Evolutionary conservation across 1,284 basidiomycete species (phyloP).

Genomic region (Melampsora occidentalis): DNA sequence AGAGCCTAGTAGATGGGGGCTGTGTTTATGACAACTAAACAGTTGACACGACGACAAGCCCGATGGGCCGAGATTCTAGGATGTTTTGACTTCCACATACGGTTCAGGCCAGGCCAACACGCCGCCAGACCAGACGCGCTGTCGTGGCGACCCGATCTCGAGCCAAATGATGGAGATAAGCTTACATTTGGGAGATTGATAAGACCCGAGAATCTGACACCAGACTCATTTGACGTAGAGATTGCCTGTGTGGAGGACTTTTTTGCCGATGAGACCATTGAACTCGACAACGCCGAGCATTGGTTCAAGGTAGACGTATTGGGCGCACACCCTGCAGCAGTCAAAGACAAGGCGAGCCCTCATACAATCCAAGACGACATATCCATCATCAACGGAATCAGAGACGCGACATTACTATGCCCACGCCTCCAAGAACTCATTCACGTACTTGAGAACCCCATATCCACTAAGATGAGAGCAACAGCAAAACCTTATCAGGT

Average conservation of each 20-base stretch:
- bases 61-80: background rate
- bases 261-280: background rate
- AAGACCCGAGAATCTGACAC: background rate
- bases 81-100: background rate
- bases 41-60: background rate
- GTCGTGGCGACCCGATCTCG: background rate
- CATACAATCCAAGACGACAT: background rate
- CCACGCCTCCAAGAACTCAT: too few relatives aligned
- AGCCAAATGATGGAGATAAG: background rate
- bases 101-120: background rate
- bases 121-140: background rate
- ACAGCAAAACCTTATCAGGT: too few relatives aligned
- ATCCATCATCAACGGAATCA: background rate
- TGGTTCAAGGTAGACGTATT: background rate
- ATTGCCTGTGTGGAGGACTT: constrained; percentile 44
- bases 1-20: too few relatives aligned
- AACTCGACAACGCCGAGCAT: constrained; percentile 42
- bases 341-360: background rate
- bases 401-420: too few relatives aligned
- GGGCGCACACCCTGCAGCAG: background rate
- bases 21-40: background rate
- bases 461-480: too few relatives aligned
- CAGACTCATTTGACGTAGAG: constrained; percentile 48
- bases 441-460: too few relatives aligned
- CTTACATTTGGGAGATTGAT: background rate